Evolutionary conservation across 2,329 filamentous ascomycete species (phyloP), one percentile per base, ranked within the genome.

Genomic region (Volutella citrinella): DNA sequence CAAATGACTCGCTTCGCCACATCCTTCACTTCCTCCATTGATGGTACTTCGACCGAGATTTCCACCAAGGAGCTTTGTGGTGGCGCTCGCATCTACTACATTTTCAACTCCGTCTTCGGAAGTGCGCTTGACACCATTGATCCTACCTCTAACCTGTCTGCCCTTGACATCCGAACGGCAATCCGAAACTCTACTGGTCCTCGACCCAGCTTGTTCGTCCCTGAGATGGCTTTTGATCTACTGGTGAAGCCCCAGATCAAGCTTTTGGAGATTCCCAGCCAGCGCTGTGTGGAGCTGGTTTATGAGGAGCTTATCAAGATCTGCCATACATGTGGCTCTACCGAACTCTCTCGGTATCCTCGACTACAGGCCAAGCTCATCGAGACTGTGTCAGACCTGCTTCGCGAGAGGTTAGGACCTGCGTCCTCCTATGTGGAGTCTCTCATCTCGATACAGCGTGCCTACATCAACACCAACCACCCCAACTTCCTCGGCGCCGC

Each of bases 221-320:
- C 93, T 4, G 93, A 98, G 62, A 82, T 98, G 67, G 93, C 93
- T 2, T 98, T 98, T 61, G 93, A 98, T 60, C 77, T 98, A 15
- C 77, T 98, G 27, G 93, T 98, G 27, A 98, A 98, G 65, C 93
- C 93, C 18, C 93, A 98, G 63, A 98, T 98, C 64, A 97, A 97
- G 68, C 76, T 98, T 33, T 72, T 98, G 18, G 93, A 98, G 60
- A 81, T 93, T 17, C 93, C 93, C 9, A 94, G 88, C 58, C 93
- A 98, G 59, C 82, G 93, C 52, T 98, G 93, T 56, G 93, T 98
- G 31, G 93, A 98, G 65, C 78, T 98, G 34, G 93, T 98, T 4
- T 98, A 98, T 61, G 93, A 98, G 61, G 93, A 98, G 63, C 75
- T 98, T 27, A 98, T 98, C 69, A 98, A 98, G 68, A 97, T 98